Base-by-base conservation (phyloP, 2,329 filamentous ascomycete species). In the Colletotrichum kahawae region DNA sequence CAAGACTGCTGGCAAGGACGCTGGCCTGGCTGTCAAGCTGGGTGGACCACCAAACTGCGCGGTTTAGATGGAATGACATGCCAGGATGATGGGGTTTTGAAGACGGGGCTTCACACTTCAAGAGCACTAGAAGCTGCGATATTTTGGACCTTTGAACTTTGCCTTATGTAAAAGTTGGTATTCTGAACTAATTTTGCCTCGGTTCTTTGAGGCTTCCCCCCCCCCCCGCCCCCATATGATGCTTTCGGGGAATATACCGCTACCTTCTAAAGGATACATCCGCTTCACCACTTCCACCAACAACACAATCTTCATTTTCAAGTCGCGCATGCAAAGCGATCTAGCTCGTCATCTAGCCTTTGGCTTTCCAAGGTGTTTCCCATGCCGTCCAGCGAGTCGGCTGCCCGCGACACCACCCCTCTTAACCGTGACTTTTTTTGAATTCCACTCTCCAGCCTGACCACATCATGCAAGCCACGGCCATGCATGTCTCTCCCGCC, bases 401-500 rank as follows among this genome's bases (percentile, higher is more conserved):
- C 12, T 38, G 34, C 13, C 12, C 48, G n/a, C 64, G 13, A 51
- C 14, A 43, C 38, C 27, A 27, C 31, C 38, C n/a, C 63, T 62
- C 57, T 21, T 33, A 18, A 62, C 6, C 31, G 21, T 34, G 66
- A 60, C 66, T 68, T 72, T 59, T 59, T 7, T 24, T 21, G 21
- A 21, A 21, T 51, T 24, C n/a, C 43, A 7, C n/a, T 13, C 10
- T 51, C 29, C 24, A 59, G 43, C 69, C 69, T 73, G 63, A 73
- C 70, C 73, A 51, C 38, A 73, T 73, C 70, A 75, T 75, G 69
- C 63, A 51, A 51, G 43, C 43, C 43, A 51, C n/a, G 43, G 54
- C 68, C 68, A 71, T 48, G 72, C 72, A 75, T 67, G 68, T 71
- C 68, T 71, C 51, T 75, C 68, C 33, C 34, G 38, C 31, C 36